Evolutionary conservation across 2,329 filamentous ascomycete genomes (phyloP).

Genomic region (Sarocladium kiliense): DNA sequence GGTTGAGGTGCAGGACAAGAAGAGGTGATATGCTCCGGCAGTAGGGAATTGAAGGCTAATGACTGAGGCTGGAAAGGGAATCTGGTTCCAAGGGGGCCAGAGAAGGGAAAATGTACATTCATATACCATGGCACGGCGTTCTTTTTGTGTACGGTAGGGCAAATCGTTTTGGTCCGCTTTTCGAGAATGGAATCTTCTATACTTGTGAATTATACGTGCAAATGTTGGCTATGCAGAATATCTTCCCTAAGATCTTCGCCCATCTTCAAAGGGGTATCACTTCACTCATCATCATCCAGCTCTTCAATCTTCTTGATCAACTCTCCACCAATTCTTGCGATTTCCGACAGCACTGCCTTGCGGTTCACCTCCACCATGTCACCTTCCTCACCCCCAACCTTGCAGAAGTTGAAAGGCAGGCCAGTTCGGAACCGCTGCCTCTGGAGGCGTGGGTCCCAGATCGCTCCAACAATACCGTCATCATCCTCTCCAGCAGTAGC

Average conservation of each 20-base stretch:
- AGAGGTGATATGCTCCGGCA: conserved; percentile 13
- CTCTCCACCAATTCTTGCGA: conserved; percentile 61
- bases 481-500: conserved; percentile 26
- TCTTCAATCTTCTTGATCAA: conserved; percentile 64
- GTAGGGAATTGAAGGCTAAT: neutral
- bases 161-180: conserved; percentile 8
- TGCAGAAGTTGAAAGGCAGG: conserved; percentile 54
- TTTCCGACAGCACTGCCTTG: conserved; percentile 64
- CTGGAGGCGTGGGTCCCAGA: conserved; percentile 53
- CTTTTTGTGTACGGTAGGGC: conserved; percentile 8
- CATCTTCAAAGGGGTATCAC: conserved; percentile 4
- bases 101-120: conserved; percentile 9
- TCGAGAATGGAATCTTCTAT: neutral
- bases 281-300: conserved; percentile 14
- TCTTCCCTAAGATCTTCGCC: neutral
- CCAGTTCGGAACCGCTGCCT: conserved; percentile 64
- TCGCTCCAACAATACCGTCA: conserved; percentile 47
- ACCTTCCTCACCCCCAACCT: conserved; percentile 25
- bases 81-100: neutral
- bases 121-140: conserved; percentile 19
- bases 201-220: neutral
- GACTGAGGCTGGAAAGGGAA: neutral
- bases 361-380: conserved; percentile 60
- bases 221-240: neutral
- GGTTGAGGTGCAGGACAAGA: conserved; percentile 44